These are phyloP conservation scores for Wickerhamomyces silvicola DNA, from an alignment of 805 yeast genomes.

Conservation along the genomic window DNA sequence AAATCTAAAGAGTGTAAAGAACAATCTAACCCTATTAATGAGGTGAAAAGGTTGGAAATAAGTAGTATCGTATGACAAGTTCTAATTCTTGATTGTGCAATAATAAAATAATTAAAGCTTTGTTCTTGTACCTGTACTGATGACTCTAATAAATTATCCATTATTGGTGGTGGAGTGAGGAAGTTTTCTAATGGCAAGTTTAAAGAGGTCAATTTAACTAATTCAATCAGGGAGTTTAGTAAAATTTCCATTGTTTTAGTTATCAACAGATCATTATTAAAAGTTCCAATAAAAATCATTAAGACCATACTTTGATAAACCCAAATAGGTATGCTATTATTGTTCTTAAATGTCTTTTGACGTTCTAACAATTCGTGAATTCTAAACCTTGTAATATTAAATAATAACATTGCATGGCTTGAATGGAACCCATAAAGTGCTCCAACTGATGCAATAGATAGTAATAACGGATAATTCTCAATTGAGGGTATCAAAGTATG, in stretches of 20 bases:
- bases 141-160: slow-evolving; percentile 25
- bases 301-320: slow-evolving; percentile 77
- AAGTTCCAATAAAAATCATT: slow-evolving; percentile 77
- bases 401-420: slow-evolving; percentile 62
- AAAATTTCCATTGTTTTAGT: slow-evolving; percentile 76
- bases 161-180: slow-evolving; percentile 33
- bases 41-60: slow-evolving; percentile 50
- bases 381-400: slow-evolving; percentile 59
- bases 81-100: slow-evolving; percentile 71
- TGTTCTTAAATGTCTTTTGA: slow-evolving; percentile 24
- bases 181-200: slow-evolving; percentile 51
- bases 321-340: slow-evolving; percentile 74
- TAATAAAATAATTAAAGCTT: slow-evolving; percentile 46
- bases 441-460: slow-evolving; percentile 85
- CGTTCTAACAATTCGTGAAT: slow-evolving; percentile 61
- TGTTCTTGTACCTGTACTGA: slow-evolving; percentile 25
- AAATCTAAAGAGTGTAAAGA: slow-evolving; percentile 41
- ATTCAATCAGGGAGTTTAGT: slow-evolving; percentile 69
- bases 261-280: slow-evolving; percentile 59
- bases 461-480: slow-evolving; percentile 56
- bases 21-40: slow-evolving; percentile 38
- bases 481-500: slow-evolving; percentile 48
- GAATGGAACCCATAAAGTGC: slow-evolving; percentile 82
- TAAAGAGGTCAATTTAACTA: slow-evolving; percentile 68
- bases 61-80: slow-evolving; percentile 62